Evolutionary conservation across 495 filamentous ascomycete species (phyloP).

Genomic region (Hypoxylon perforatum): DNA sequence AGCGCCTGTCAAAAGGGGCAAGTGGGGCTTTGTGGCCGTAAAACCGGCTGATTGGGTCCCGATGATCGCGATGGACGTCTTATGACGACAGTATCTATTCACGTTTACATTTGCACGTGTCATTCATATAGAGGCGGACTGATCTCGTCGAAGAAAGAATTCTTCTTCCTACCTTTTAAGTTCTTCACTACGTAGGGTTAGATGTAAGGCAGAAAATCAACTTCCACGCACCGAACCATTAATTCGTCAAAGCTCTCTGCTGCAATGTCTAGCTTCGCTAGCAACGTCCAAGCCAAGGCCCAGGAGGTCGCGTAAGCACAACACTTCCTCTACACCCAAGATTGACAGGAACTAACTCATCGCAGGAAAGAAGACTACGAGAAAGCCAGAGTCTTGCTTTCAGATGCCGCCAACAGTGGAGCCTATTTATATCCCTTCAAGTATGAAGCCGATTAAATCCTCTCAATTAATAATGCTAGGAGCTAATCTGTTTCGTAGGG

Average conservation of each 20-base stretch:
- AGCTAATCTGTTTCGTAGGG: conserved; percentile 51
- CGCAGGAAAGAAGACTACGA: conserved; percentile 66
- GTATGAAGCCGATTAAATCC: conserved; percentile 51
- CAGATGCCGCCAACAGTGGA: conserved; percentile 73
- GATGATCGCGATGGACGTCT: not conserved
- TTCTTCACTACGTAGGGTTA: too few relatives aligned
- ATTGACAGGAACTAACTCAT: conserved; percentile 19
- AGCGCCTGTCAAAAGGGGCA: conserved; percentile 17
- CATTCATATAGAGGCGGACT: not conserved
- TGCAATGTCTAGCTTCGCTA: conserved; percentile 42
- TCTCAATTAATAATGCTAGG: not conserved
- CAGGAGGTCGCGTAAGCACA: conserved; percentile 62
- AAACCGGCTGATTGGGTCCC: not conserved
- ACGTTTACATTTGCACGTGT: conserved; percentile 5
- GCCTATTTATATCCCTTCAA: conserved; percentile 89
- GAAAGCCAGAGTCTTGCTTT: conserved; percentile 63
- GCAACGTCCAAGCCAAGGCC: conserved; percentile 54
- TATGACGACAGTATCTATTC: conserved; percentile 34
- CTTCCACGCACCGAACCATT: too few relatives aligned
- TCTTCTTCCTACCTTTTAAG: not conserved
- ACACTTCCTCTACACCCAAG: not conserved
- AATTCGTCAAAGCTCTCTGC: too few relatives aligned
- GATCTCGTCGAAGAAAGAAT: not conserved
- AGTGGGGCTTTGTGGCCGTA: conserved; percentile 6
- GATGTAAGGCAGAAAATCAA: too few relatives aligned